These are phyloP conservation scores for Fallopia convolvulus DNA, from an alignment of 148 eudicot species.

Conservation along the genomic window DNA sequence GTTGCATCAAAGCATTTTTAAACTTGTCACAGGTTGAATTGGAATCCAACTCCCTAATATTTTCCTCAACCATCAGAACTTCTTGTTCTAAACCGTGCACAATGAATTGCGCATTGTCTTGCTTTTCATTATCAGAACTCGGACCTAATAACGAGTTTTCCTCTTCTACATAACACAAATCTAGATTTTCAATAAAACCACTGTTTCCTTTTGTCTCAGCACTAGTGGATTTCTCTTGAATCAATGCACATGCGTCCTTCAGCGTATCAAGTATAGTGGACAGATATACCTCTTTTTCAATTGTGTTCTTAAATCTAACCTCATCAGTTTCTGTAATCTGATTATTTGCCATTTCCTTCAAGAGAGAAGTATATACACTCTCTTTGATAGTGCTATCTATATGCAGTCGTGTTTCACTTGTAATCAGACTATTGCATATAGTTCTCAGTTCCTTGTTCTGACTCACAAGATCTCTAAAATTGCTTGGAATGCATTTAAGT, in stretches of 20 bases:
- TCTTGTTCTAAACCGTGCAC: constrained; percentile 13
- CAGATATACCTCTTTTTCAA: constrained; percentile 24
- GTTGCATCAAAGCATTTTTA: constrained; percentile 26
- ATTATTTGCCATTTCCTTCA: constrained; percentile 25
- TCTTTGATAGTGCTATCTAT: constrained; percentile 22
- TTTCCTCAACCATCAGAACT: constrained; percentile 21
- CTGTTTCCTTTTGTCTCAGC: background rate
- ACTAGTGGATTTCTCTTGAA: background rate
- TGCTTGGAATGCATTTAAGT: background rate
- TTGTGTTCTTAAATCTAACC: constrained; percentile 18
- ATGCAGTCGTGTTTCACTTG: background rate
- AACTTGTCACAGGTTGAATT: constrained; percentile 26
- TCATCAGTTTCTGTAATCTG: constrained; percentile 22
- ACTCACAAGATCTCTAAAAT: background rate
- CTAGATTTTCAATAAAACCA: constrained; percentile 19
- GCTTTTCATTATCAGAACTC: constrained; percentile 22
- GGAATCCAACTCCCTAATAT: constrained; percentile 15
- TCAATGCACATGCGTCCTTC: constrained; percentile 13
- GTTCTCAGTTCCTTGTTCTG: background rate
- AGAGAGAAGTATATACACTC: constrained; percentile 19
- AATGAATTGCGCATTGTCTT: constrained; percentile 4
- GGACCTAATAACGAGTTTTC: constrained; percentile 24
- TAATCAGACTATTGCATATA: background rate
- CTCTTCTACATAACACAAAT: constrained; percentile 28
- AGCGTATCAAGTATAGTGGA: constrained; percentile 20